Evolutionary conservation across 768 basidiomycete genomes (phyloP).

Genomic region (Kwoniella heveanensis): DNA sequence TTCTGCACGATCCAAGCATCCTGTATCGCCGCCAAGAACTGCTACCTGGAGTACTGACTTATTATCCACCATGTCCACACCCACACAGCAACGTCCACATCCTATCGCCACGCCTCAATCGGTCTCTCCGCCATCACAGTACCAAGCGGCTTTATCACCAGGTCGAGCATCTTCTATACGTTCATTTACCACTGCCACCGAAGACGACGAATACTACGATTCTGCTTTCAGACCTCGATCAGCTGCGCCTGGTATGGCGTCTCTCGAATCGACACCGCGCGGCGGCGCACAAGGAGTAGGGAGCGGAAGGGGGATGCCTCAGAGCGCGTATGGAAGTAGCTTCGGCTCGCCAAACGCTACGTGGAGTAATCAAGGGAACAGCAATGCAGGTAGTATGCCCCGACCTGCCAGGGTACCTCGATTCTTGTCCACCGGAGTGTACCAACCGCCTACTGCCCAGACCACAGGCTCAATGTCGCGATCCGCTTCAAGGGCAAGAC

Average conservation of each 20-base stretch:
- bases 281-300: constrained; percentile 6
- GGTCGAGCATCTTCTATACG: constrained; percentile 21
- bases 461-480: constrained; percentile 34
- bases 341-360: constrained; percentile 38
- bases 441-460: constrained; percentile 7
- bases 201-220: constrained; percentile 29
- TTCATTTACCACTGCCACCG: constrained; percentile 24
- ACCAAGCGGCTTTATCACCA: constrained; percentile 17
- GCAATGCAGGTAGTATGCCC: constrained; percentile 29
- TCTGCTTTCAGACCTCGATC: constrained; percentile 8
- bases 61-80: background rate
- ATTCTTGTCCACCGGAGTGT: constrained; percentile 21
- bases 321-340: constrained; percentile 32
- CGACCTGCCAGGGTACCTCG: constrained; percentile 25
- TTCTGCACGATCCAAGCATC: background rate
- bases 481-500: constrained; percentile 40
- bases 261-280: constrained; percentile 21
- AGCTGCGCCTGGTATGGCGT: constrained; percentile 11
- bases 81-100: constrained; percentile 16
- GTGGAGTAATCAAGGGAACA: constrained; percentile 5
- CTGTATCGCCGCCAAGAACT: background rate
- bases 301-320: constrained; percentile 24
- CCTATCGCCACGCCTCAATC: constrained; percentile 1
- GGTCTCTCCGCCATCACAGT: constrained; percentile 11
- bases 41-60: background rate